Conservation (phyloP, 495 filamentous ascomycete genomes). For the Collariella sp. region DNA sequence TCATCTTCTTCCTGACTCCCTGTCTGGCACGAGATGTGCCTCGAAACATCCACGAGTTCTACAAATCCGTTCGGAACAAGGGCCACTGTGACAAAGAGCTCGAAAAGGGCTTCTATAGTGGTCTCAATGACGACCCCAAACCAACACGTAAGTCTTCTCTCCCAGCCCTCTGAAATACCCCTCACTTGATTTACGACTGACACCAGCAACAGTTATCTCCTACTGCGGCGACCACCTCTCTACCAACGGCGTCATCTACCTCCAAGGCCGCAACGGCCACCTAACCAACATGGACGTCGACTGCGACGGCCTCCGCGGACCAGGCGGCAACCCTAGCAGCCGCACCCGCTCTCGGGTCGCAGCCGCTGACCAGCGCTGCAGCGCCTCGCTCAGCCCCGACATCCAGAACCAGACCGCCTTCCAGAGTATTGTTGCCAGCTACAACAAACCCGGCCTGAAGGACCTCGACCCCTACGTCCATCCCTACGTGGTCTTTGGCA, state of each 20-base stretch:
- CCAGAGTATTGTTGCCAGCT: constrained; percentile 34
- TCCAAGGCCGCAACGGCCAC: constrained; percentile 25
- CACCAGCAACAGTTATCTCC: constrained; percentile 17
- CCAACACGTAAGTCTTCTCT: constrained; percentile 11
- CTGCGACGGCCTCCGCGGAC: constrained; percentile 50
- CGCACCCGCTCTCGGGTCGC: background rate
- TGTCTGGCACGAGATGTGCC: constrained; percentile 14
- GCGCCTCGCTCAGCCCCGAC: constrained; percentile 31
- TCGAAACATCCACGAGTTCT: constrained; percentile 25
- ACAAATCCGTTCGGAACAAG: constrained; percentile 22
- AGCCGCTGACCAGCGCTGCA: constrained; percentile 37
- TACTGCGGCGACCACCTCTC: constrained; percentile 34
- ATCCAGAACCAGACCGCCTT: constrained; percentile 51
- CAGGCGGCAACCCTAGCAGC: too few species aligned
- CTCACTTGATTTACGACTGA: background rate
- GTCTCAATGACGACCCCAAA: constrained; percentile 15
- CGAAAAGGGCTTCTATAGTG: constrained; percentile 27
- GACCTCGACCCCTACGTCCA: constrained; percentile 56
- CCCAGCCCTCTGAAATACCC: too few species aligned
- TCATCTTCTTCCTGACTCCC: background rate
- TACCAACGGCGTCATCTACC: constrained; percentile 27
- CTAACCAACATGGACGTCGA: constrained; percentile 57
- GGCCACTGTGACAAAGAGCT: constrained; percentile 21
- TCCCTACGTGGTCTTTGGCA: constrained; percentile 61
- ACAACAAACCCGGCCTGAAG: constrained; percentile 30